Evolutionary conservation across 2,329 filamentous ascomycete species (phyloP).

Genomic region (Aureobasidium subglaciale): DNA sequence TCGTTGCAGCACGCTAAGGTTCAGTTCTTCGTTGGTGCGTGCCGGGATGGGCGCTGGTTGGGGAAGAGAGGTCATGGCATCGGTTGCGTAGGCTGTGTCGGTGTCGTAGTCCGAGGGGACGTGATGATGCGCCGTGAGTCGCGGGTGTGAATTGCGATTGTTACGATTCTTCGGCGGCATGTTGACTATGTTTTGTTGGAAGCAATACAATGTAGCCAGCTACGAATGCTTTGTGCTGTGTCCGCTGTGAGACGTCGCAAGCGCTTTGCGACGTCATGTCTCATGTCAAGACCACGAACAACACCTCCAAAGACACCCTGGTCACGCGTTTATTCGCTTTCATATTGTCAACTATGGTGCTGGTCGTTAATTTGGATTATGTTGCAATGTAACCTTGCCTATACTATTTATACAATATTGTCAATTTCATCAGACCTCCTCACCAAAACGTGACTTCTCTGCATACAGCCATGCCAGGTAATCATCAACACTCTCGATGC

Average conservation of each 20-base stretch:
- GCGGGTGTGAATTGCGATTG: slow-evolving; percentile 12
- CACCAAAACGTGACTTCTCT: background rate
- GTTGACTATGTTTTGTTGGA: background rate
- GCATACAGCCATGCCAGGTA: slow-evolving; percentile 19
- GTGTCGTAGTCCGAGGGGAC: slow-evolving; percentile 45
- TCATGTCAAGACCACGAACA: background rate
- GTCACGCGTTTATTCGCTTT: too few species aligned
- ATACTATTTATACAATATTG: background rate
- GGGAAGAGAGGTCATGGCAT: slow-evolving; percentile 20
- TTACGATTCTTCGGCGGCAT: slow-evolving; percentile 8
- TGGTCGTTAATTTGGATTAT: background rate
- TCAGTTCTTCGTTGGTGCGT: slow-evolving; percentile 77
- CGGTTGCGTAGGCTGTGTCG: slow-evolving; percentile 33
- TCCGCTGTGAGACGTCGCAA: background rate
- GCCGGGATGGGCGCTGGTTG: slow-evolving; percentile 33
- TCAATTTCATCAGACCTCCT: background rate
- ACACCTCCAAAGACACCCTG: background rate
- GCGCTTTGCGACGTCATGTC: slow-evolving; percentile 1
- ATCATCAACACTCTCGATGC: slow-evolving; percentile 18
- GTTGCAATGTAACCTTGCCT: background rate
- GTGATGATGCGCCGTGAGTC: slow-evolving; percentile 3
- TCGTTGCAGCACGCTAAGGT: slow-evolving; percentile 73
- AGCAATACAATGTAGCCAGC: background rate
- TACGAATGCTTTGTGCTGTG: background rate
- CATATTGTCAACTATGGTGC: background rate